Conservation (phyloP, 2,329 filamentous ascomycete species). For the Colletotrichum paranaense region DNA sequence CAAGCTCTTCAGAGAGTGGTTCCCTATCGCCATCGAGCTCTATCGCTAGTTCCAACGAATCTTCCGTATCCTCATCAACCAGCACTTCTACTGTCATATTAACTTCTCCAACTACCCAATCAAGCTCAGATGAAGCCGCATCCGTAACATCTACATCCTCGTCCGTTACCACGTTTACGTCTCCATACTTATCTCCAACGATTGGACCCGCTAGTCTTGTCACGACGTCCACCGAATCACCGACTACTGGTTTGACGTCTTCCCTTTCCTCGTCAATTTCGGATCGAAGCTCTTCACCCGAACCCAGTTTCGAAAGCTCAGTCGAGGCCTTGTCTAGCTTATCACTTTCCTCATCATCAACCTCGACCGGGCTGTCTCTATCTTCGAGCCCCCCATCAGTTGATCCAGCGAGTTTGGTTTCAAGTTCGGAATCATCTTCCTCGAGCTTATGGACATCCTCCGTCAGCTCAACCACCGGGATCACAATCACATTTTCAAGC, state of each 20-base stretch:
- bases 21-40: too few relatives aligned
- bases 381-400: not conserved
- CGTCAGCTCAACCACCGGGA: not conserved
- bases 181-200: not conserved
- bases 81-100: too few relatives aligned
- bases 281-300: not conserved
- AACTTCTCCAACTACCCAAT: too few relatives aligned
- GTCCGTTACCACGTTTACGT: not conserved
- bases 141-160: too few relatives aligned
- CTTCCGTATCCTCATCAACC: too few relatives aligned
- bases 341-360: not conserved
- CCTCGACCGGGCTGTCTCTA: not conserved
- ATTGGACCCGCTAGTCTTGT: not conserved
- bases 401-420: not conserved
- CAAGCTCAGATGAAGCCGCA: too few relatives aligned
- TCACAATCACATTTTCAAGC: not conserved
- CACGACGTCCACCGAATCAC: not conserved
- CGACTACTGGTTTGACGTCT: not conserved
- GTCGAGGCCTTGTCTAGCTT: not conserved
- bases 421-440: not conserved
- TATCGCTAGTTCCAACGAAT: too few relatives aligned
- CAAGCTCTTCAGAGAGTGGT: too few relatives aligned
- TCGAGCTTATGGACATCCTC: not conserved
- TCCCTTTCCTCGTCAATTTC: not conserved
- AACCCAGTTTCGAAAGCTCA: not conserved